Base-by-base conservation (phyloP, 352 stramenopile genomes). In the Aphanomyces invadans region DNA sequence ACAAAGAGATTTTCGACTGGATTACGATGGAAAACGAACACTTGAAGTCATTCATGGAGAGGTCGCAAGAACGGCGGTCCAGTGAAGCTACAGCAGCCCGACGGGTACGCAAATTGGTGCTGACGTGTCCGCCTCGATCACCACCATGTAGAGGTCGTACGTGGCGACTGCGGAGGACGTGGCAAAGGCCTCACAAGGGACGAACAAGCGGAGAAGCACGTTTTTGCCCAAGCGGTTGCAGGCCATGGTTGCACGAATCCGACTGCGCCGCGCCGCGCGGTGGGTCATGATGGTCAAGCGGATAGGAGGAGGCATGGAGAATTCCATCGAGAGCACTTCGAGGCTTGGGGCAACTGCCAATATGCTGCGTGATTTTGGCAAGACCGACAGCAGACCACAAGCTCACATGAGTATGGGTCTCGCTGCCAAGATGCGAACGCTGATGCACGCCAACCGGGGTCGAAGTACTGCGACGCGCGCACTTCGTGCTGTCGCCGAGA, bases 1-100 rank as follows among this genome's bases (percentile, higher is more conserved):
- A 57, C 49, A 57, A 57, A 38, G 29, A 57, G 7, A 57, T 57
- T 0, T 57, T 57, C 36, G 5, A 57, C 19, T 57, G 49, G 49
- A 57, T 57, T 1, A 57, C 23, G 19, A n/a, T n/a, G 21, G 49
- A 57, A 32, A 57, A 57, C 49, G 49, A 32, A 7, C 25, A 38
- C 4, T 11, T 57, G 17, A 7, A 15, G 15, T 15, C 36, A 15
- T 42, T 42, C 36, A 15, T 7, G 36, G 36, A 42, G 15, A 7
- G 36, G 7, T 42, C 36, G 7, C 36, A n/a, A n/a, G n/a, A n/a
- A 15, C 7, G 36, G 7, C 36, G 15, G 15, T 7, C 36, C 7
- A 15, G 15, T 42, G 36, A 15, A 42, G 15, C 7, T 15, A 15
- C 15, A 7, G 7, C 7, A 42, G 15, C 7, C 36, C 15, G 36